Conservation (phyloP, 768 basidiomycete species). For the Pulveroboletus sp. region DNA sequence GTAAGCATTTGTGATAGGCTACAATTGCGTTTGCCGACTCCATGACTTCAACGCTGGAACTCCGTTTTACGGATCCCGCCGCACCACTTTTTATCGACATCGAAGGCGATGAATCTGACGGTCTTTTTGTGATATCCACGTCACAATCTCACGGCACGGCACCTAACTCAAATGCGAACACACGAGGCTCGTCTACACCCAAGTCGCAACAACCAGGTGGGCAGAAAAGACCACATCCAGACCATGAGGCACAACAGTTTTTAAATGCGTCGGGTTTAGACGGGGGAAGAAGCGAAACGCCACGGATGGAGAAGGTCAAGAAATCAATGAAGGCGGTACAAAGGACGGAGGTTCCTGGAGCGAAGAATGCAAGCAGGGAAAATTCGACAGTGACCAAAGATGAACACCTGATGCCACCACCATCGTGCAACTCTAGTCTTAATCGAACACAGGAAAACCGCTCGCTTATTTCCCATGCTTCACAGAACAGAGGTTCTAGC, state of each 20-base stretch:
- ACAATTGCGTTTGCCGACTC: slow-evolving; percentile 77
- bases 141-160: slow-evolving; percentile 46
- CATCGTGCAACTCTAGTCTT: slow-evolving; percentile 20
- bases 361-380: slow-evolving; percentile 8
- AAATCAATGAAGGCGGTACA: slow-evolving; percentile 37
- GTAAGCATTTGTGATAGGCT: slow-evolving; percentile 45
- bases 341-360: slow-evolving; percentile 20
- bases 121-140: slow-evolving; percentile 76
- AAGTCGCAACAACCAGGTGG: slow-evolving; percentile 7
- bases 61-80: slow-evolving; percentile 72
- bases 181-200: slow-evolving; percentile 17
- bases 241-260: slow-evolving; percentile 25
- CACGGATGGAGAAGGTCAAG: slow-evolving; percentile 43
- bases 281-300: slow-evolving; percentile 29
- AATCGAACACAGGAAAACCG: slow-evolving; percentile 10
- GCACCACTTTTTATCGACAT: slow-evolving; percentile 75
- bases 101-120: slow-evolving; percentile 59
- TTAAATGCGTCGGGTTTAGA: slow-evolving; percentile 21
- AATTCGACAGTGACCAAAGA: slow-evolving; percentile 14
- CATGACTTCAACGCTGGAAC: slow-evolving; percentile 55
- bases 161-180: slow-evolving; percentile 13
- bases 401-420: slow-evolving; percentile 39
- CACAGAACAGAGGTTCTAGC: slow-evolving; percentile 17
- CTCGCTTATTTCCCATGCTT: slow-evolving; percentile 9
- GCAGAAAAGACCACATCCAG: slow-evolving; percentile 20